Conservation (phyloP, 2,329 filamentous ascomycete genomes). For the Xylariaceae sp. region DNA sequence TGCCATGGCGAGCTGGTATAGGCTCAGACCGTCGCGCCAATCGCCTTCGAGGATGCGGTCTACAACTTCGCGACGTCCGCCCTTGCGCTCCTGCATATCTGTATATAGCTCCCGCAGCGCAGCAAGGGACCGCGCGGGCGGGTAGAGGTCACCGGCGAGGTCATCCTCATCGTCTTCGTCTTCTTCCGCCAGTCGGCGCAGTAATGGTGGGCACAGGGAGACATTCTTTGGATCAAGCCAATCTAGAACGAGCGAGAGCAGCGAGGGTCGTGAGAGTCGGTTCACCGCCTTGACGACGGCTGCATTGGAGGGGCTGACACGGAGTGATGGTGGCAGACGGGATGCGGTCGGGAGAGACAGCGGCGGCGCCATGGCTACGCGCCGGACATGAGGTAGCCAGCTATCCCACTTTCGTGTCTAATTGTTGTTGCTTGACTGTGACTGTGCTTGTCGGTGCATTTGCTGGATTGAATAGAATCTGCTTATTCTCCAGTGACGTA, state of each 20-base stretch:
- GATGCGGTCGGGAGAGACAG: conserved; percentile 68
- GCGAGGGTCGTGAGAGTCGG: conserved; percentile 66
- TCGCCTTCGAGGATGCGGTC: conserved; percentile 65
- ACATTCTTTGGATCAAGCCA: conserved; percentile 71
- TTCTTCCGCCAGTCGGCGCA: conserved; percentile 39
- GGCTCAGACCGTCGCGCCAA: conserved; percentile 60
- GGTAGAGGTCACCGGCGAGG: conserved; percentile 64
- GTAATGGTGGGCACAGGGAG: conserved; percentile 55
- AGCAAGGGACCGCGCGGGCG: conserved; percentile 59
- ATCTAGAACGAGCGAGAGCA: conserved; percentile 68
- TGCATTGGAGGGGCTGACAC: conserved; percentile 61
- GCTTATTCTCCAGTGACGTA: too few relatives aligned
- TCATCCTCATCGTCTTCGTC: conserved; percentile 52
- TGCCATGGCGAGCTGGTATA: conserved; percentile 67
- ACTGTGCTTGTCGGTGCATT: too few relatives aligned
- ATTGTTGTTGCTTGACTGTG: too few relatives aligned
- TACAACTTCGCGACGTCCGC: conserved; percentile 59
- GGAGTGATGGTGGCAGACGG: conserved; percentile 66
- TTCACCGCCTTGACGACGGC: conserved; percentile 63
- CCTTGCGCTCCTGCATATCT: conserved; percentile 55
- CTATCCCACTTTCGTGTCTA: too few relatives aligned
- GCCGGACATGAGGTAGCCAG: too few relatives aligned
- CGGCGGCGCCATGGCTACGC: conserved; percentile 41
- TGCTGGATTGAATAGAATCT: too few relatives aligned
- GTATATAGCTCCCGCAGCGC: conserved; percentile 64